A percentile compares a stretch with the other conserved stretches of the same genome.
phyloP scores from a whole-genome alignment of 2,329 filamentous ascomycete genomes.

The Acarospora socialis region DNA sequence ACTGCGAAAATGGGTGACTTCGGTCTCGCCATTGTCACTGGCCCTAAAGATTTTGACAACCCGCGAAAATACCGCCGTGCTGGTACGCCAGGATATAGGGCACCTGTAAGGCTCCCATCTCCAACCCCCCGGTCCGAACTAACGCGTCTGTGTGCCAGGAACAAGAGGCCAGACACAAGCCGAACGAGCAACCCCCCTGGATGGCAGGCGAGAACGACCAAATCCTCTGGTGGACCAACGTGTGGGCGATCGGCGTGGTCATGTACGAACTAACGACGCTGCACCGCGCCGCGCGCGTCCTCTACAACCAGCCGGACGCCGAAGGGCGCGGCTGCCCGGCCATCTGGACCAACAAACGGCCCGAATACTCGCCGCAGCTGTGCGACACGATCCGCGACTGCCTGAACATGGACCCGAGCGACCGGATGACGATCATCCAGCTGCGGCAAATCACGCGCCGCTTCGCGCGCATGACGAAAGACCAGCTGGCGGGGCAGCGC shows the following conservation, averaged over 20 bases:
- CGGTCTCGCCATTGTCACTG: neutral
- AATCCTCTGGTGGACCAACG: constrained; percentile 4
- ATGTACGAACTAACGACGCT: constrained; percentile 8
- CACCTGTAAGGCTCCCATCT: constrained; percentile 5
- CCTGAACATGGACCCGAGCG: neutral
- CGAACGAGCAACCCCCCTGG: neutral
- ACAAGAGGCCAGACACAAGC: too few relatives aligned
- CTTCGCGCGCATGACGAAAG: neutral
- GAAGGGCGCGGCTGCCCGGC: neutral
- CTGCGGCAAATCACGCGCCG: neutral
- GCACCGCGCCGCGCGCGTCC: neutral
- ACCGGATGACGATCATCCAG: neutral
- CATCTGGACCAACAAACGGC: neutral
- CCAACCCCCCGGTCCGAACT: neutral
- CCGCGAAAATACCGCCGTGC: neutral
- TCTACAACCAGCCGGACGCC: neutral
- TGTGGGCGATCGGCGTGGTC: constrained; percentile 8
- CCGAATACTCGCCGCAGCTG: neutral
- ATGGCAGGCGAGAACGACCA: neutral
- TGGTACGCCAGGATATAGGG: constrained; percentile 6
- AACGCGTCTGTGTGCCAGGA: neutral
- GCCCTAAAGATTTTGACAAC: constrained; percentile 2
- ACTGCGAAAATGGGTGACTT: constrained; percentile 6
- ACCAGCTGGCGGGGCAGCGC: neutral
- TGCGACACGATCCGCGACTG: neutral